phyloP scores from a whole-genome alignment of 495 filamentous ascomycete species.

The Choiromyces venosus region DNA sequence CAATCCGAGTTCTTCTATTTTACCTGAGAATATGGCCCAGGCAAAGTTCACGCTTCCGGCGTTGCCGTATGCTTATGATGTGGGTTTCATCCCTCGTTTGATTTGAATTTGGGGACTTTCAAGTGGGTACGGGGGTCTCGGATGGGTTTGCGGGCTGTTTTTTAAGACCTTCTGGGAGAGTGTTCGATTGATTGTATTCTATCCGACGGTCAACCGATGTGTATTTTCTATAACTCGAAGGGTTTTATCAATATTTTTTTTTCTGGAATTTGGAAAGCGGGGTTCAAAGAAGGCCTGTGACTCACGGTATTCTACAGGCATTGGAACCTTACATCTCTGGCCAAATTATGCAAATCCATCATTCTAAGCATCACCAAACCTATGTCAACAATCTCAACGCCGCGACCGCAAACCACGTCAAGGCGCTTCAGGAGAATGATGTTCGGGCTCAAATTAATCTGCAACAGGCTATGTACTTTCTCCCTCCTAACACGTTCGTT shows the following conservation, averaged over 20 bases:
- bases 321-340: conserved; percentile 92
- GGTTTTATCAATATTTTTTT: not conserved
- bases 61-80: conserved; percentile 36
- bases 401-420: conserved; percentile 53
- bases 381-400: conserved; percentile 70
- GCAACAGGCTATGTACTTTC: conserved; percentile 61
- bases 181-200: not conserved
- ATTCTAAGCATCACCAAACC: conserved; percentile 69
- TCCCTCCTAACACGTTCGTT: not conserved
- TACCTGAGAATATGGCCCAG: conserved; percentile 5
- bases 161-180: not conserved
- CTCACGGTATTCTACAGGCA: conserved; percentile 45
- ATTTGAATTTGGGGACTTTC: not conserved
- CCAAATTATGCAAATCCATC: conserved; percentile 94
- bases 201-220: not conserved
- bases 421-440: conserved; percentile 54
- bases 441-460: conserved; percentile 66
- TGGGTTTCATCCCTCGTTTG: conserved; percentile 9
- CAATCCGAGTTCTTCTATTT: not conserved
- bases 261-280: not conserved
- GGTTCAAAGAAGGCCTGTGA: not conserved
- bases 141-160: not conserved
- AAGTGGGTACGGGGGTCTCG: not conserved
- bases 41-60: conserved; percentile 24
- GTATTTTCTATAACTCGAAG: not conserved